These are phyloP conservation scores for Periconia sp. DNA, from an alignment of 2,329 filamentous ascomycete species.

Conservation along the genomic window DNA sequence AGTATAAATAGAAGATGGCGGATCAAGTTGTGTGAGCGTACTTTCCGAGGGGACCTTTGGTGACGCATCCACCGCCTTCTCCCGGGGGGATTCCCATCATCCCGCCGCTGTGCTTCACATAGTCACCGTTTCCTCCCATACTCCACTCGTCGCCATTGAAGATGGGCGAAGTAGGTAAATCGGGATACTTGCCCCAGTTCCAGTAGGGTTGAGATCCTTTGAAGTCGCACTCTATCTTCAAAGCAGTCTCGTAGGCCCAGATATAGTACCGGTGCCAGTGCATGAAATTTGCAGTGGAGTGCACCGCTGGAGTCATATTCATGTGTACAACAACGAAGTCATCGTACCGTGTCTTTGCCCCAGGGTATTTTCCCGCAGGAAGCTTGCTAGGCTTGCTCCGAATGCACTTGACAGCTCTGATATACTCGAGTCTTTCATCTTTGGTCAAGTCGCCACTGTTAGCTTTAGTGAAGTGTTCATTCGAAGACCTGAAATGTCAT, in stretches of 20 bases:
- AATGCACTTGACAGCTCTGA: conserved; percentile 36
- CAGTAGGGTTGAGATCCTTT: conserved; percentile 49
- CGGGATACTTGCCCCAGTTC: conserved; percentile 55
- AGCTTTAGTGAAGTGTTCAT: background rate
- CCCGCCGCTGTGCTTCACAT: conserved; percentile 16
- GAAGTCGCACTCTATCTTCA: conserved; percentile 47
- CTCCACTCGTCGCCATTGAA: conserved; percentile 58
- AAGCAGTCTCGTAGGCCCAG: conserved; percentile 46
- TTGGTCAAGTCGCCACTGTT: conserved; percentile 29
- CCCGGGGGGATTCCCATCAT: conserved; percentile 48
- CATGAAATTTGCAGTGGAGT: conserved; percentile 36
- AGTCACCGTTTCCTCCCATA: conserved; percentile 51
- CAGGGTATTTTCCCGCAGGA: conserved; percentile 27
- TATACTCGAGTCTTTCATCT: conserved; percentile 35
- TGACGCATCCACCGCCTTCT: conserved; percentile 59
- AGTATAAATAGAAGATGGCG: conserved; percentile 3
- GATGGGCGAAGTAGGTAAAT: conserved; percentile 52
- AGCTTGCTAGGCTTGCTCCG: conserved; percentile 28
- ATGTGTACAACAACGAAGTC: conserved; percentile 37
- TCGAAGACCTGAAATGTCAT: background rate
- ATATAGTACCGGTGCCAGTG: conserved; percentile 48
- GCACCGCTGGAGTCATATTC: conserved; percentile 34
- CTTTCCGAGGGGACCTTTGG: conserved; percentile 54
- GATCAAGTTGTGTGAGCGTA: conserved; percentile 8
- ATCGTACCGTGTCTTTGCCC: conserved; percentile 36